Conservation (phyloP, 345 rosid genomes). For the Iberis pinnata region DNA sequence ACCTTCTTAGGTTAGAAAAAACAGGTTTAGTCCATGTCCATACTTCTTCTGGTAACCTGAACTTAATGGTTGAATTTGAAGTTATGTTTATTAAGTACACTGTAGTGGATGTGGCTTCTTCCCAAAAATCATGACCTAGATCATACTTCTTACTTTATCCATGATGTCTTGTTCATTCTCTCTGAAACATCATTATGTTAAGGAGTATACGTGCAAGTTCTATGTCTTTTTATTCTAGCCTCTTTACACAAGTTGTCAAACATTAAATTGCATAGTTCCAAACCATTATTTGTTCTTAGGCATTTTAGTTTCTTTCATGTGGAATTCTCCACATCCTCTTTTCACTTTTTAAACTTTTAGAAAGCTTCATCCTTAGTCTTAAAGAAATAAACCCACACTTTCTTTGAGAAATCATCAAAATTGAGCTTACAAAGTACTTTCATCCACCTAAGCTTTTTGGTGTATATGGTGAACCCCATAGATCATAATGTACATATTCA, state of each 20-base stretch:
- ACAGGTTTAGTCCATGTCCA: neutral
- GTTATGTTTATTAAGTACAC: neutral
- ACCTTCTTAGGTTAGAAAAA: neutral
- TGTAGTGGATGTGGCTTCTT: neutral
- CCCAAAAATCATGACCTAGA: neutral
- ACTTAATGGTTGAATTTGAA: neutral
- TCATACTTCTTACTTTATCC: neutral
- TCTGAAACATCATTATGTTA: neutral
- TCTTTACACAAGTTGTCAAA: neutral
- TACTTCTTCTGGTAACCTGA: neutral
- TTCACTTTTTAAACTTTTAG: neutral
- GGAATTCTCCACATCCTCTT: neutral
- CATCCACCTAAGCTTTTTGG: neutral
- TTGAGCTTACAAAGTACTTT: neutral
- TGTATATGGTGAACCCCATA: neutral
- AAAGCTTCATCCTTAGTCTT: neutral
- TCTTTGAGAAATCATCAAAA: neutral
- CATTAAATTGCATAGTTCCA: neutral
- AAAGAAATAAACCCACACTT: neutral
- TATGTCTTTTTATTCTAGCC: neutral
- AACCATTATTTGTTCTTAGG: neutral
- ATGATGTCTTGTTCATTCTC: neutral
- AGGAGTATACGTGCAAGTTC: neutral
- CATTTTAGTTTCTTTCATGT: neutral
- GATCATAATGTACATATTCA: neutral